Percentiles rank a stretch among this genome's conserved stretches.
Evolutionary conservation across 345 rosid species (phyloP).

Genomic region (Populus pruinosa): DNA sequence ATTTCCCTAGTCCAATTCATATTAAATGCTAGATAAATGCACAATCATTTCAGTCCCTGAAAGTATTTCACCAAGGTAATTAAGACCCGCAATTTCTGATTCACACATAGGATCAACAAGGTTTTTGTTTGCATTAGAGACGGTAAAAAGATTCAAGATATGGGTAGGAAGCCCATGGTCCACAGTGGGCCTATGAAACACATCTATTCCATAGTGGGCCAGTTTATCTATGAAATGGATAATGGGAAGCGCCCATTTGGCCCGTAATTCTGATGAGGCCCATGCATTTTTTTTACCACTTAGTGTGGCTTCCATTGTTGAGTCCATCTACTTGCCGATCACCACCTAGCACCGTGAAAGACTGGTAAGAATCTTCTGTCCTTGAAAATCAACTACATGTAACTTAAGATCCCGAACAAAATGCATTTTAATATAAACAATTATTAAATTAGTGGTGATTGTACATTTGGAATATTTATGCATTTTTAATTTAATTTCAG

Average conservation of each 20-base stretch:
- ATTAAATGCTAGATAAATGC: too few species aligned
- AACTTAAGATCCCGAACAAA: too few species aligned
- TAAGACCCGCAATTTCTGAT: too few species aligned
- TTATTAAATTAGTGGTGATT: too few species aligned
- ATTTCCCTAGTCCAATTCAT: too few species aligned
- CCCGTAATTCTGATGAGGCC: conserved; percentile 40
- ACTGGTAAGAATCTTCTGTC: conserved; percentile 9
- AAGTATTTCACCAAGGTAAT: too few species aligned
- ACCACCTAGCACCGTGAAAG: conserved; percentile 24
- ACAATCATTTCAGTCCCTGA: too few species aligned
- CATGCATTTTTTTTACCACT: conserved; percentile 47
- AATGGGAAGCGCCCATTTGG: conserved; percentile 30
- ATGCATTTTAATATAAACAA: too few species aligned
- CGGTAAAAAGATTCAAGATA: conserved; percentile 51
- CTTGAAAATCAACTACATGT: too few species aligned
- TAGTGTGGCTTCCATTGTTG: conserved; percentile 29
- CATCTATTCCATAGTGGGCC: conserved; percentile 53
- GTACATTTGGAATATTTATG: background rate
- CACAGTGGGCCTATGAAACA: conserved; percentile 42
- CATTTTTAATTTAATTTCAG: conserved; percentile 14
- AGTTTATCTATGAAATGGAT: conserved; percentile 50
- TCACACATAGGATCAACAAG: background rate
- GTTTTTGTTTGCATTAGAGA: conserved; percentile 14
- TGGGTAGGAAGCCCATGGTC: conserved; percentile 44
- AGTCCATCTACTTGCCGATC: conserved; percentile 32